These are phyloP conservation scores for Metschnikowia sp. DNA, from an alignment of 805 yeast genomes.

Conservation along the genomic window DNA sequence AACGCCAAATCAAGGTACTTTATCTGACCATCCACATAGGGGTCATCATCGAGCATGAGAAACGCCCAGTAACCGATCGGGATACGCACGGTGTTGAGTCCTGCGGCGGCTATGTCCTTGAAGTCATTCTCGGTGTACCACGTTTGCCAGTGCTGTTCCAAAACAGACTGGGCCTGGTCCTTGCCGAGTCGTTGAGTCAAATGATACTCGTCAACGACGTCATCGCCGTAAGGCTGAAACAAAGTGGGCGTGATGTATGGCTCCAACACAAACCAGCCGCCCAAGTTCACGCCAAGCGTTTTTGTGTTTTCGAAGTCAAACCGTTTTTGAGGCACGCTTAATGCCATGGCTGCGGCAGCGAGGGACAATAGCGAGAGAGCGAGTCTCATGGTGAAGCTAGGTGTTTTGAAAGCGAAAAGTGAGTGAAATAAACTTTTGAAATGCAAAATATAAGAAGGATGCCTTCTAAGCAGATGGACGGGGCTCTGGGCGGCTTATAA, in stretches of 20 bases:
- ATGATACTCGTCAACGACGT: slow-evolving; percentile 76
- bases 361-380: slow-evolving; percentile 8
- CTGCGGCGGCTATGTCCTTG: slow-evolving; percentile 50
- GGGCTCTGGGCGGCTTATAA: neutral
- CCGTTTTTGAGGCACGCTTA: slow-evolving; percentile 12
- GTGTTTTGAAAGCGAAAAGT: neutral
- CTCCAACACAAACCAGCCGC: slow-evolving; percentile 89
- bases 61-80: slow-evolving; percentile 98
- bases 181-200: slow-evolving; percentile 59
- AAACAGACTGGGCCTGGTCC: slow-evolving; percentile 43
- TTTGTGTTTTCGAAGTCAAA: slow-evolving; percentile 37
- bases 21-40: slow-evolving; percentile 82
- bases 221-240: slow-evolving; percentile 51
- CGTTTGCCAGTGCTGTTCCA: slow-evolving; percentile 72
- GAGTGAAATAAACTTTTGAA: neutral
- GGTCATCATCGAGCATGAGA: slow-evolving; percentile 57
- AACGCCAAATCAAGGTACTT: slow-evolving; percentile 72
- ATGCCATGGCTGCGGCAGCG: slow-evolving; percentile 11
- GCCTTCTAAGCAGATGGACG: too few relatives aligned
- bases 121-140: slow-evolving; percentile 78
- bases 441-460: neutral
- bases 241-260: slow-evolving; percentile 82
- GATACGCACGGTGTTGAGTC: slow-evolving; percentile 81
- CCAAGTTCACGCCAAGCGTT: slow-evolving; percentile 72
- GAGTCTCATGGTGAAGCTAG: slow-evolving; percentile 6